Evolutionary conservation across 257 asterid species (phyloP), one percentile per base, ranked within the genome.

Genomic region (Anisodus tanguticus): DNA sequence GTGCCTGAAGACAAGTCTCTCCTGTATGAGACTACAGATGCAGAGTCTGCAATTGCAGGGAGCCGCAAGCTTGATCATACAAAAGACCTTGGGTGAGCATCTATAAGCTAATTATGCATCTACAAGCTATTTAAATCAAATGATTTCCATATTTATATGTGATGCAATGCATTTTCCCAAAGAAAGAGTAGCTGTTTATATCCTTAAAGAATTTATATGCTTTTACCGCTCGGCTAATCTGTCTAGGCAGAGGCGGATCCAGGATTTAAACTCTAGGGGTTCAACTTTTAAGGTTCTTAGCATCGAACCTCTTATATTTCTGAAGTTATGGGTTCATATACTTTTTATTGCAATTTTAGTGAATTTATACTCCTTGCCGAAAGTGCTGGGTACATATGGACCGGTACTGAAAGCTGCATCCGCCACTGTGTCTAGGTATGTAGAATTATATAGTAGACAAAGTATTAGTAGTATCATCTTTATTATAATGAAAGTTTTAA

Each of bases 61-160:
- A 91, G 96, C 69, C 92, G 93, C 26, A 93, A 91, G 81, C 90
- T 92, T 41, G 91, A 88, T 81, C 94, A 92, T 64, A 91, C 96
- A 0, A 54, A 85, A 12, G 91, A 87, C 74, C 85, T 89, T 43
- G 41, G 88, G 94, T 93, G 85, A 41, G 90, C 66, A 81, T 71
- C 54, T 17, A n/a, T 59, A 4, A 70, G 35, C 57, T n/a, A 15
- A 31, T 31, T 31, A 31, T 31, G 35, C 35, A 31, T 31, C 35
- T 31, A 31, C 35, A 31, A 31, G 35, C 35, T 31, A 31, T 31
- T 31, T 31, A 31, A 77, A 77, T 67, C 53, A 53, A 79, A 79
- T 55, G 67, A 31, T 41, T 59, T 59, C 45, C 4, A 59, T 59
- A 16, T 93, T 37, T 15, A 8, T 39, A 59, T 80, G 17, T 6